Evolutionary conservation across 345 rosid species (phyloP), one percentile per base, ranked within the genome.

Genomic region (Sisymbrium irio): DNA sequence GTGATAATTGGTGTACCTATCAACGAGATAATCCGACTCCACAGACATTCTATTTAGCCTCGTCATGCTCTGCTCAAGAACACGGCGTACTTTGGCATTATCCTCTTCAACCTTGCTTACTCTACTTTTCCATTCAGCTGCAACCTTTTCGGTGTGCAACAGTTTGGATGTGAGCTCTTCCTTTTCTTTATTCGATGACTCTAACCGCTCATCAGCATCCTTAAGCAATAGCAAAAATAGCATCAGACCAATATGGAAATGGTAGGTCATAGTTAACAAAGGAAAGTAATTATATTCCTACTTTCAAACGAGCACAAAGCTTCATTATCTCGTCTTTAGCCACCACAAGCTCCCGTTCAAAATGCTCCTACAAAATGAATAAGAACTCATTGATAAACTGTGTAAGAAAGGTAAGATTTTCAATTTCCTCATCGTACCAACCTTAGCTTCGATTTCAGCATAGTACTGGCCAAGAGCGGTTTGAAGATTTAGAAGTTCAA

Each of bases 381-480:
- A 22, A 32, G 33, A 62, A 40, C 53, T 1, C 44, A 7, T 25
- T 4, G 3, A 63, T 46, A 58, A 28, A 78, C 11, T 35, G 53
- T 28, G 27, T 27, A 36, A 19, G 36, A 7, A 9, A 28, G 4
- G 40, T 2, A 54, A 14, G 64, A 9, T 33, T 33, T 18, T 22
- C 9, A 10, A 25, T 51, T 46, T 57, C 11, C 1, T 50, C 25
- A 11, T 7, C 13, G 10, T 30, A 18, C 63, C 77, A 77, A 91
- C 94, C 96, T 89, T 91, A 11, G 97, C 96, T 78, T 93, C 98
- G 62, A 88, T 82, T 86, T 93, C 98, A 13, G 96, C 98, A 57
- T 86, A 89, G 74, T 93, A 91, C 84, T 91, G 97, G 62, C 98
- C 97, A 63, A 93, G 96, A 41, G 97, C 96, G 47, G 94, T 93